Conservation (phyloP, 1,139 yeast genomes). For the Torulaspora globosa region DNA sequence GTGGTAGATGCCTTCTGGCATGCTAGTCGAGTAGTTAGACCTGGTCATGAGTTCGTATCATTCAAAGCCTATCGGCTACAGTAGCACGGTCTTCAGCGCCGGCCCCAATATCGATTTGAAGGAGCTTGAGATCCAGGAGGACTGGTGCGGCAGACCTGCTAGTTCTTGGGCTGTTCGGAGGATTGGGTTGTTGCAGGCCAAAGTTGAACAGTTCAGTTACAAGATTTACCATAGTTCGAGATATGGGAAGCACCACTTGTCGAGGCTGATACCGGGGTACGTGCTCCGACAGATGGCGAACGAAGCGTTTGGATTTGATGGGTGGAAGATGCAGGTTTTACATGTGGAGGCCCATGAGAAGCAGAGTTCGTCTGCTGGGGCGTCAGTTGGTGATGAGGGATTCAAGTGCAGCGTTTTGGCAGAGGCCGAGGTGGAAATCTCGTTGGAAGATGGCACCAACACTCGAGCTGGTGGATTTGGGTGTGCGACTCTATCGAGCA, state of each 20-base stretch:
- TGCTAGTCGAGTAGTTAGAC: not conserved
- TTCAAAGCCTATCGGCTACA: constrained; percentile 17
- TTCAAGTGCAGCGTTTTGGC: constrained; percentile 26
- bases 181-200: constrained; percentile 30
- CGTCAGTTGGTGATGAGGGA: constrained; percentile 5
- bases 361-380: constrained; percentile 7
- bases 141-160: constrained; percentile 34
- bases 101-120: constrained; percentile 22
- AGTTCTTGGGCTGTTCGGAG: constrained; percentile 34
- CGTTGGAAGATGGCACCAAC: constrained; percentile 35
- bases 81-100: constrained; percentile 21
- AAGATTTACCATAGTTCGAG: constrained; percentile 29
- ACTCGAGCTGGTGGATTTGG: constrained; percentile 32
- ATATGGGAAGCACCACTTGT: constrained; percentile 32
- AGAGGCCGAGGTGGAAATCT: constrained; percentile 31
- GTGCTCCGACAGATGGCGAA: constrained; percentile 33
- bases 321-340: constrained; percentile 34
- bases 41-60: constrained; percentile 7
- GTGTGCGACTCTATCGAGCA: constrained; percentile 24
- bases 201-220: constrained; percentile 30
- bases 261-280: constrained; percentile 33
- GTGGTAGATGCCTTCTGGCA: not conserved
- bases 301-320: constrained; percentile 36
- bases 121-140: constrained; percentile 27
- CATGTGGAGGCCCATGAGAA: constrained; percentile 25